Percentiles rank a stretch among this genome's conserved stretches.
These are phyloP conservation scores for Pyrenopolyporus hunteri DNA, from an alignment of 495 filamentous ascomycete genomes.

Conservation along the genomic window DNA sequence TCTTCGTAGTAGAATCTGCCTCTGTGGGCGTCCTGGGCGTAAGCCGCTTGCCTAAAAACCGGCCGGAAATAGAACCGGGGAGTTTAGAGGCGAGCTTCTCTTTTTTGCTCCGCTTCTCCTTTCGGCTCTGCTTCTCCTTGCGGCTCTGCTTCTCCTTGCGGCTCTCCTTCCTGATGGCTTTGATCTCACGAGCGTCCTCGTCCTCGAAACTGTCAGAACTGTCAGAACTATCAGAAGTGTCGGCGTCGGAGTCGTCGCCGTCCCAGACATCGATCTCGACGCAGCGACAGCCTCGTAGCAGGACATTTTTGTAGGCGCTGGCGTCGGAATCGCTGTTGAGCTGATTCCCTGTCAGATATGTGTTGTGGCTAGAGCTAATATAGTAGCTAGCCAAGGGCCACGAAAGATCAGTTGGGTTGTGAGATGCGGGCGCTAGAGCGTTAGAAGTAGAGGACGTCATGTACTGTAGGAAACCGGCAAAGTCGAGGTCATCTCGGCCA, in stretches of 20 bases:
- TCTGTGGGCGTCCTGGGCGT: slow-evolving; percentile 28
- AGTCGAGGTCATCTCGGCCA: slow-evolving; percentile 50
- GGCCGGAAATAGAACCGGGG: slow-evolving; percentile 44
- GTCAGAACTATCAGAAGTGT: slow-evolving; percentile 33
- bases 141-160: slow-evolving; percentile 38
- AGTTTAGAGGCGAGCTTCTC: slow-evolving; percentile 44
- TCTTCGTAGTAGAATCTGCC: neutral
- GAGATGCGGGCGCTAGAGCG: slow-evolving; percentile 45
- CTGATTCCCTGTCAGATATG: slow-evolving; percentile 92
- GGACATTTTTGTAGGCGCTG: slow-evolving; percentile 82
- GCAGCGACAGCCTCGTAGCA: slow-evolving; percentile 84
- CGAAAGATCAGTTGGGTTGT: slow-evolving; percentile 55
- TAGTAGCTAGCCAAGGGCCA: slow-evolving; percentile 86
- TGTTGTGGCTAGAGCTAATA: slow-evolving; percentile 93
- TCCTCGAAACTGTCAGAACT: slow-evolving; percentile 38
- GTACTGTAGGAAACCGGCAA: slow-evolving; percentile 62
- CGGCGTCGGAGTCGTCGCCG: slow-evolving; percentile 63
- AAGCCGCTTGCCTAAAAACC: slow-evolving; percentile 49
- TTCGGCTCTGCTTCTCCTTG: too few relatives aligned
- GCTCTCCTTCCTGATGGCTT: slow-evolving; percentile 38
- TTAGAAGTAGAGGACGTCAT: slow-evolving; percentile 63
- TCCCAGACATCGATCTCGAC: slow-evolving; percentile 98
- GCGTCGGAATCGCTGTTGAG: slow-evolving; percentile 81
- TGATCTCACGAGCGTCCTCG: slow-evolving; percentile 33
- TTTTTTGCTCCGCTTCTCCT: slow-evolving; percentile 39